Percentiles rank a stretch among this genome's conserved stretches.
Conservation (phyloP, 179 eudicot species). For the Nepenthes alata region DNA sequence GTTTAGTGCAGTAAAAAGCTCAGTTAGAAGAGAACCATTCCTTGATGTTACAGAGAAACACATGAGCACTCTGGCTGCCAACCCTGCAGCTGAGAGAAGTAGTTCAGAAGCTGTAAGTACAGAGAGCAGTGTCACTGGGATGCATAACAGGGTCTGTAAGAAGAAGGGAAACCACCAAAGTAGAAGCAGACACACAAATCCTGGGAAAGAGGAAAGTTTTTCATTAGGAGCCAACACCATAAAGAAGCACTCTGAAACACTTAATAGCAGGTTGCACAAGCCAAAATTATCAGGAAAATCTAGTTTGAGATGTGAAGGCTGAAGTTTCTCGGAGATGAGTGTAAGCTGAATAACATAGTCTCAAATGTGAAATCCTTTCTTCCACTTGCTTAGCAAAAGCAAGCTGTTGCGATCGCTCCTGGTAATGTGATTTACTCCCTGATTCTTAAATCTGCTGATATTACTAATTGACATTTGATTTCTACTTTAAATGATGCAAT, state of each 20-base stretch:
- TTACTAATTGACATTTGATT: neutral
- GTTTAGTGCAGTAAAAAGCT: constrained; percentile 10
- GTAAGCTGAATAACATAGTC: constrained; percentile 56
- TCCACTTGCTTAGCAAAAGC: constrained; percentile 76
- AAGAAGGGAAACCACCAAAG: constrained; percentile 22
- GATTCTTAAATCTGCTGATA: neutral
- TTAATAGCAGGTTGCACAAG: constrained; percentile 34
- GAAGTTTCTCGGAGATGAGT: constrained; percentile 42
- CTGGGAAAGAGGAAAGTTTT: constrained; percentile 31
- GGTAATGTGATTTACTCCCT: constrained; percentile 27
- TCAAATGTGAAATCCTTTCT: constrained; percentile 57
- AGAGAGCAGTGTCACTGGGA: constrained; percentile 24
- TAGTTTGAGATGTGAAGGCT: constrained; percentile 40
- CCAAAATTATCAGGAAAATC: constrained; percentile 41
- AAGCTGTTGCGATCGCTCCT: constrained; percentile 54
- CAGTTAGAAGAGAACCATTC: constrained; percentile 36
- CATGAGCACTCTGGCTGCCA: constrained; percentile 14
- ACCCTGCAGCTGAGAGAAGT: constrained; percentile 19
- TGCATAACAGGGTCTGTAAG: constrained; percentile 22
- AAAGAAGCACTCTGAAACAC: constrained; percentile 35
- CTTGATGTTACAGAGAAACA: constrained; percentile 25
- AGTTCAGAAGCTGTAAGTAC: constrained; percentile 29
- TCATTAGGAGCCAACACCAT: constrained; percentile 31
- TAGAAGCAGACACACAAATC: constrained; percentile 20
- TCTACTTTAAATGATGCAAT: neutral